These are phyloP conservation scores for Chalciporus piperatus DNA, from an alignment of 768 basidiomycete species.

Conservation along the genomic window DNA sequence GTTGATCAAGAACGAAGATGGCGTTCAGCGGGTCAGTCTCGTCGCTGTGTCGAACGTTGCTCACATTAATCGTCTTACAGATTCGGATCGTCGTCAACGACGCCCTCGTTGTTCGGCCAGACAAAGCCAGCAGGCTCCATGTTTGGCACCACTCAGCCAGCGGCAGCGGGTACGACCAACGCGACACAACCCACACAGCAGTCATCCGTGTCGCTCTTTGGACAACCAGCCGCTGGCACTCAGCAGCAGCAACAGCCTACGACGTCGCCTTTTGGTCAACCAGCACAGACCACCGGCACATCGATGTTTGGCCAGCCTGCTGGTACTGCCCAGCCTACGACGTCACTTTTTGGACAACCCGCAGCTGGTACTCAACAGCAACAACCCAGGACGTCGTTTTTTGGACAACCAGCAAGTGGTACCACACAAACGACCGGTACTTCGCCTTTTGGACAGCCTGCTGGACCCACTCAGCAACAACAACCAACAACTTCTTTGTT, in stretches of 20 bases:
- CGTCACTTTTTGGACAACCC: slow-evolving; percentile 29
- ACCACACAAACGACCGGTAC: not conserved
- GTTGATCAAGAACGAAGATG: slow-evolving; percentile 11
- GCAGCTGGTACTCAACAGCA: slow-evolving; percentile 34
- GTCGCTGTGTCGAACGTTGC: not conserved
- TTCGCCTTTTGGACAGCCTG: slow-evolving; percentile 1
- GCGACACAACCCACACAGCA: slow-evolving; percentile 17
- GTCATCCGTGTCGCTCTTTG: slow-evolving; percentile 20
- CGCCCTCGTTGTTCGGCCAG: slow-evolving; percentile 34
- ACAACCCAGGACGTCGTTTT: slow-evolving; percentile 31
- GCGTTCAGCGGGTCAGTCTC: slow-evolving; percentile 21
- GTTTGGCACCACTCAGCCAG: slow-evolving; percentile 38
- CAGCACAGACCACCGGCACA: slow-evolving; percentile 23
- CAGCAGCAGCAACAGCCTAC: slow-evolving; percentile 30
- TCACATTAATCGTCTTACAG: slow-evolving; percentile 14
- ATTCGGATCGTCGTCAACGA: slow-evolving; percentile 42
- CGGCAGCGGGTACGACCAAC: slow-evolving; percentile 15
- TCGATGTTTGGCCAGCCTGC: slow-evolving; percentile 30
- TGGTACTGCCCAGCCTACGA: slow-evolving; percentile 12
- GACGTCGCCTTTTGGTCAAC: slow-evolving; percentile 40
- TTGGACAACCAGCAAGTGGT: slow-evolving; percentile 35
- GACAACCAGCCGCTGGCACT: slow-evolving; percentile 26
- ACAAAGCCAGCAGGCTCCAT: slow-evolving; percentile 33
- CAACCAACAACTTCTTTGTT: slow-evolving; percentile 28
- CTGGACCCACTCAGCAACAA: slow-evolving; percentile 24